Base-by-base conservation (phyloP, 352 stramenopile species). In the Pythium myriotylum region DNA sequence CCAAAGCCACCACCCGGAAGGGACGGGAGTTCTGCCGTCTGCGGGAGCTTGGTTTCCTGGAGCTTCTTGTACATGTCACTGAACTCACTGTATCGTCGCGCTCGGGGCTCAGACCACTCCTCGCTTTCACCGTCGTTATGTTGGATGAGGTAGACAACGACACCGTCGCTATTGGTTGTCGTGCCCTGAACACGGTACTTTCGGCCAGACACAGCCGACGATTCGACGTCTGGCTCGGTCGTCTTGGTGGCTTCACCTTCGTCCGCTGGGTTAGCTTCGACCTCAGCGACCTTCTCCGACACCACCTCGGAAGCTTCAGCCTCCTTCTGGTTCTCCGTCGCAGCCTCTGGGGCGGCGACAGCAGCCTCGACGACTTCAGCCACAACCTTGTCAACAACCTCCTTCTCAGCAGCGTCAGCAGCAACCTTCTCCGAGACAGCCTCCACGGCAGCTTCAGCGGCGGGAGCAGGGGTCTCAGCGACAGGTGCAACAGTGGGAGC, bases 141-240 rank as follows among this genome's bases (percentile, higher is more conserved):
- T 27, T 86, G 73, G 39, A 86, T 81, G 59, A 79, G 70, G 66
- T 86, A 86, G 74, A 79, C 80, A 26, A 73, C 62, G n/a, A 84
- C 68, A 41, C 70, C 73, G 24, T 79, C 74, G 26, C 58, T 68
- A 27, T 51, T 68, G n/a, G 77, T 81, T 49, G 59, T 72, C 45
- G 81, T 72, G 46, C 74, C 71, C 6, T 74, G 40, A 27, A 86
- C 78, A 22, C 74, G 70, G 59, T 81, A 86, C 43, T 59, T 48
- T 22, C 43, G 3, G 0, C 24, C 14, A 4, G 19, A 22, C 0
- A 33, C 14, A 1, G 46, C 13, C 1, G 59, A 60, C 29, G 46
- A 35, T 45, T 73, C 49, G 33, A 61, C 12, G 45, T 68, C 66
- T 17, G 62, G 35, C 46, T 65, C 55, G 3, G 23, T 51, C 40